Percentiles rank a stretch among this genome's conserved stretches.
Conservation (phyloP, 2,329 filamentous ascomycete genomes). For the Dendrostoma leiphaemia region DNA sequence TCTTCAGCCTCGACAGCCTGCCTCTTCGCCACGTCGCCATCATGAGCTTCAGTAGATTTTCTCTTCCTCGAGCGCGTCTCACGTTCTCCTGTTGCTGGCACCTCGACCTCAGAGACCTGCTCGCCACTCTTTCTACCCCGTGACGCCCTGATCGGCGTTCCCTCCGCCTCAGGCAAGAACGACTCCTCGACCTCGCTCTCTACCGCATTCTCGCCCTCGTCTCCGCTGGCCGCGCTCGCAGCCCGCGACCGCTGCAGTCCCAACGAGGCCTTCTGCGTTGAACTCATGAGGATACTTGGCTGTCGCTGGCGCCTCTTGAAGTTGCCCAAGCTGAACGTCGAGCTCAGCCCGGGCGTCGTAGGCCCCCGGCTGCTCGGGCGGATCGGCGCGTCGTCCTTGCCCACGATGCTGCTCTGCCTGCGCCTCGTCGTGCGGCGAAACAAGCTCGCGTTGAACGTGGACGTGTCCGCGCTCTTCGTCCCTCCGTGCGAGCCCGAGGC, state of each 20-base stretch:
- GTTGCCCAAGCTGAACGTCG: slow-evolving; percentile 53
- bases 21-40: slow-evolving; percentile 32
- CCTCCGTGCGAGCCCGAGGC: slow-evolving; percentile 6
- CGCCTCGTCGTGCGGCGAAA: slow-evolving; percentile 36
- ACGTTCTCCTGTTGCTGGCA: background rate
- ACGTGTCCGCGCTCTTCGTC: slow-evolving; percentile 40
- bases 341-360: slow-evolving; percentile 46
- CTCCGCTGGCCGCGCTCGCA: slow-evolving; percentile 20
- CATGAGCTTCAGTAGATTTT: slow-evolving; percentile 49
- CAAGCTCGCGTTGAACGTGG: slow-evolving; percentile 44
- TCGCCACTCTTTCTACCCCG: slow-evolving; percentile 3
- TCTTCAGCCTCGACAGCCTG: slow-evolving; percentile 23
- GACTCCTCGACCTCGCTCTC: slow-evolving; percentile 27
- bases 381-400: slow-evolving; percentile 50
- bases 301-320: slow-evolving; percentile 59
- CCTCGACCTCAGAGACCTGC: background rate
- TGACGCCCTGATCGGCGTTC: slow-evolving; percentile 23
- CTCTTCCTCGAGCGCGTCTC: slow-evolving; percentile 48
- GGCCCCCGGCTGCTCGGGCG: slow-evolving; percentile 50
- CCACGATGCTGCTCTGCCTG: slow-evolving; percentile 50
- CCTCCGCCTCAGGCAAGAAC: slow-evolving; percentile 28
- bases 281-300: slow-evolving; percentile 57
- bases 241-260: slow-evolving; percentile 22
- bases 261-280: slow-evolving; percentile 40
- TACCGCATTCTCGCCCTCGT: background rate